Conservation (phyloP, 2,329 filamentous ascomycete species). For the Lachnellula cervina region DNA sequence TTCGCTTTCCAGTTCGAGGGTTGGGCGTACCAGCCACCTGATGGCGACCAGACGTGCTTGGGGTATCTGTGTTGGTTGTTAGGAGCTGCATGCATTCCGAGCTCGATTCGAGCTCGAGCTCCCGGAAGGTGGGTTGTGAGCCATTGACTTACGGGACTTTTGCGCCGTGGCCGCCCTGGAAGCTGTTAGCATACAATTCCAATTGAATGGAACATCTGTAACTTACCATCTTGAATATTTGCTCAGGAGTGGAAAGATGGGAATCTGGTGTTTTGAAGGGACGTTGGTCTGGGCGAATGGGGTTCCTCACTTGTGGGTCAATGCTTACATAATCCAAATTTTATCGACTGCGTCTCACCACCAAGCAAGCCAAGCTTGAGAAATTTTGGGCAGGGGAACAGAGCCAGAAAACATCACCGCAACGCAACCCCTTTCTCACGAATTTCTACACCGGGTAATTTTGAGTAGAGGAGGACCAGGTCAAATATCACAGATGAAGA, state of each 20-base stretch:
- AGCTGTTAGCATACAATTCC: slow-evolving; percentile 37
- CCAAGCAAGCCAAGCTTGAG: slow-evolving; percentile 12
- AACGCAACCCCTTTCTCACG: slow-evolving; percentile 4
- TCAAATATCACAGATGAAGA: slow-evolving; percentile 45
- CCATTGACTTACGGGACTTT: slow-evolving; percentile 59
- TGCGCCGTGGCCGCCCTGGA: slow-evolving; percentile 73
- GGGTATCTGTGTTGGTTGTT: slow-evolving; percentile 61
- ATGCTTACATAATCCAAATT: slow-evolving; percentile 9
- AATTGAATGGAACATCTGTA: not conserved
- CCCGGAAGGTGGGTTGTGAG: slow-evolving; percentile 9
- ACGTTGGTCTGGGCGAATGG: slow-evolving; percentile 16
- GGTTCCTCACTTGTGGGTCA: slow-evolving; percentile 15
- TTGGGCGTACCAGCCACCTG: slow-evolving; percentile 96
- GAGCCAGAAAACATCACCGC: slow-evolving; percentile 8
- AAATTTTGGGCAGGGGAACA: slow-evolving; percentile 21
- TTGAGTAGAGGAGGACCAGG: slow-evolving; percentile 16
- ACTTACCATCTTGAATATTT: slow-evolving; percentile 53
- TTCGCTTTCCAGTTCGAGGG: slow-evolving; percentile 94
- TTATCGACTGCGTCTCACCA: not conserved
- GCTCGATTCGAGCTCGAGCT: not conserved
- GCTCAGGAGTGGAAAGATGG: slow-evolving; percentile 15
- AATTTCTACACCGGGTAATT: slow-evolving; percentile 4
- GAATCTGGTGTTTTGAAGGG: slow-evolving; percentile 8
- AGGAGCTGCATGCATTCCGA: slow-evolving; percentile 16
- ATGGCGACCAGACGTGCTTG: slow-evolving; percentile 98